These are phyloP conservation scores for Fraxinus anomala DNA, from an alignment of 257 asterid genomes.

Conservation along the genomic window DNA sequence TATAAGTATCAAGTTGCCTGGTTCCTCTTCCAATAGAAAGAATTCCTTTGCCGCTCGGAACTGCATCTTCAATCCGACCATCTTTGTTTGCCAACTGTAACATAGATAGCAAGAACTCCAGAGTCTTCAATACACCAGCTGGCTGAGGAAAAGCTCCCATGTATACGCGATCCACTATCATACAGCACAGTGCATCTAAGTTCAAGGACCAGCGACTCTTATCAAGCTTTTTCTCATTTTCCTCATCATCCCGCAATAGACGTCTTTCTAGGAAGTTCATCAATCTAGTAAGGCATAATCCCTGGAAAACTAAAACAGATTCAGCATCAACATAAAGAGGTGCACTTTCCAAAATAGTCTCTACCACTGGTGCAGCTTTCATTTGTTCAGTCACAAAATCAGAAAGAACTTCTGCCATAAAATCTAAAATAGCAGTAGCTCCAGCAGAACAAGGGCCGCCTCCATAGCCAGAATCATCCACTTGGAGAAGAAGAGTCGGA, in stretches of 20 bases:
- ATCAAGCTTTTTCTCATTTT: constrained; percentile 81
- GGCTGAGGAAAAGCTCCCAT: constrained; percentile 99
- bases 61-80: constrained; percentile 87
- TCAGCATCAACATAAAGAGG: constrained; percentile 81
- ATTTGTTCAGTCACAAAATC: constrained; percentile 82
- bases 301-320: constrained; percentile 90
- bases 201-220: constrained; percentile 83
- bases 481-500: constrained; percentile 83
- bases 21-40: constrained; percentile 96
- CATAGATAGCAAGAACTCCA: constrained; percentile 95
- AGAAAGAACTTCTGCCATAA: constrained; percentile 90
- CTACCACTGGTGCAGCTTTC: constrained; percentile 68
- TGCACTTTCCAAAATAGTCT: constrained; percentile 77
- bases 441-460: constrained; percentile 99
- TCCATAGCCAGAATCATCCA: constrained; percentile 96
- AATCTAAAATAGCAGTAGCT: constrained; percentile 90
- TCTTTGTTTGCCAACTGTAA: constrained; percentile 95
- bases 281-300: constrained; percentile 83
- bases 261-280: constrained; percentile 97
- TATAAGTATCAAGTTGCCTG: constrained; percentile 80
- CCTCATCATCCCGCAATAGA: constrained; percentile 93
- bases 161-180: constrained; percentile 93
- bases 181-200: constrained; percentile 85
- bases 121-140: constrained; percentile 74
- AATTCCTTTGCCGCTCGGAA: constrained; percentile 81